Evolutionary conservation across 2,329 filamentous ascomycete genomes (phyloP).

Genomic region (Zopfia rhizophila): DNA sequence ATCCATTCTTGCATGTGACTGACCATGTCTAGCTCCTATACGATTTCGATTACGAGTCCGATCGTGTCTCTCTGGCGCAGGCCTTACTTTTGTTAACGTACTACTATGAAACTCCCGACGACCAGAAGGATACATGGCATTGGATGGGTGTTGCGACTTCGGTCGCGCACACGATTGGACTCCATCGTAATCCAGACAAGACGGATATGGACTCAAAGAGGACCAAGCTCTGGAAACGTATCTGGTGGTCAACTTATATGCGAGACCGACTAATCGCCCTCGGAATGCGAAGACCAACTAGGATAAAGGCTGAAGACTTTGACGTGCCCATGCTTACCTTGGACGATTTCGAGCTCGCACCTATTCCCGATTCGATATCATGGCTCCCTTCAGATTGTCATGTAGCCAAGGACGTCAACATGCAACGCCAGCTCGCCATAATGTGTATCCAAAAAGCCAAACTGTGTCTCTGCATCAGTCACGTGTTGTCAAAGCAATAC

Average conservation of each 20-base stretch:
- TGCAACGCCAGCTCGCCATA: constrained; percentile 81
- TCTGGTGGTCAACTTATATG: constrained; percentile 99
- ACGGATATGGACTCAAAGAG: constrained; percentile 78
- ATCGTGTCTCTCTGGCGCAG: constrained; percentile 89
- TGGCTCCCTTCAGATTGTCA: constrained; percentile 77
- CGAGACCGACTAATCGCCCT: constrained; percentile 91
- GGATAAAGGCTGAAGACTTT: constrained; percentile 93
- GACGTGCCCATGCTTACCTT: constrained; percentile 90
- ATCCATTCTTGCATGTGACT: constrained; percentile 14
- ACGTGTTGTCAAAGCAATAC: constrained; percentile 90
- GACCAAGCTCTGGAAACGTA: constrained; percentile 89
- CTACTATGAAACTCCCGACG: constrained; percentile 97
- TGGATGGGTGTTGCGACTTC: constrained; percentile 98
- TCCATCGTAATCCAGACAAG: constrained; percentile 85
- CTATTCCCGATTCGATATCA: constrained; percentile 73
- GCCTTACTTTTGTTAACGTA: constrained; percentile 92
- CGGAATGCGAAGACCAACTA: constrained; percentile 90
- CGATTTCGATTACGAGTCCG: constrained; percentile 93
- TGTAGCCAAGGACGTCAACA: constrained; percentile 73
- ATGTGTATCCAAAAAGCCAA: constrained; percentile 95
- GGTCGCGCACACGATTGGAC: constrained; percentile 89
- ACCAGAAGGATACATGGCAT: constrained; percentile 98
- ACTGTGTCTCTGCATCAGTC: constrained; percentile 87
- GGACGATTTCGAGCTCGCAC: constrained; percentile 82
- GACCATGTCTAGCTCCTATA: constrained; percentile 74